Conservation (phyloP, 1,139 yeast genomes). For the Maudiozyma humilis region DNA sequence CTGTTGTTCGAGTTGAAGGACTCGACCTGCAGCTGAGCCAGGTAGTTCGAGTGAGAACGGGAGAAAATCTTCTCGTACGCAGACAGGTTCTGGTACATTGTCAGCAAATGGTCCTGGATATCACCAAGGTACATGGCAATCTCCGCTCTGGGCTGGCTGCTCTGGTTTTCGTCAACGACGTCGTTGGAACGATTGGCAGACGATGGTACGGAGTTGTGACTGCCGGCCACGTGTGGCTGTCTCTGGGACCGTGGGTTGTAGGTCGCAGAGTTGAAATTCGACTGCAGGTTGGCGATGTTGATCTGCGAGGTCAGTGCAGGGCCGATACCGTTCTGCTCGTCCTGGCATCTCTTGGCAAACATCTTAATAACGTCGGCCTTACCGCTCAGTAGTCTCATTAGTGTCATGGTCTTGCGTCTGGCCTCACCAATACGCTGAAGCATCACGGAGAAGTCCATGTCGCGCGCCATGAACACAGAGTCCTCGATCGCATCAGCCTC, state of each 20-base stretch:
- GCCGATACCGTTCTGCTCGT: slow-evolving; percentile 34
- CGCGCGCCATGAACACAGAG: slow-evolving; percentile 57
- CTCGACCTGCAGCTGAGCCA: slow-evolving; percentile 91
- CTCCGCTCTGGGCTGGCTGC: slow-evolving; percentile 55
- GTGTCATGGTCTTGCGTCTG: slow-evolving; percentile 82
- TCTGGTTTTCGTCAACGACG: background rate
- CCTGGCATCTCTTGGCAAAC: slow-evolving; percentile 95
- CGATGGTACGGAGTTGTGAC: background rate
- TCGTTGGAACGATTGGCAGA: background rate
- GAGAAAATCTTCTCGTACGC: slow-evolving; percentile 91
- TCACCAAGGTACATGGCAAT: slow-evolving; percentile 87
- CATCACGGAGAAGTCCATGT: slow-evolving; percentile 62
- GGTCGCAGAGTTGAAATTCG: slow-evolving; percentile 4
- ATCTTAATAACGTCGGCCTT: slow-evolving; percentile 95
- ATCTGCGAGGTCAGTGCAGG: slow-evolving; percentile 32
- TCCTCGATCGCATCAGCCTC: slow-evolving; percentile 93
- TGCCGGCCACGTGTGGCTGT: slow-evolving; percentile 1
- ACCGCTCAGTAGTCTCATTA: slow-evolving; percentile 82
- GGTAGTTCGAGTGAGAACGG: slow-evolving; percentile 82
- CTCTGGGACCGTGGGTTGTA: background rate
- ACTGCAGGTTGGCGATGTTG: slow-evolving; percentile 32
- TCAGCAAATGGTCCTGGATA: slow-evolving; percentile 93
- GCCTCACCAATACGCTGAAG: slow-evolving; percentile 79
- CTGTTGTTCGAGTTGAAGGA: slow-evolving; percentile 77
- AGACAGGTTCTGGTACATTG: slow-evolving; percentile 84